Percentiles rank a stretch among this genome's conserved stretches.
These are phyloP conservation scores for Xylaria multiplex DNA, from an alignment of 2,329 filamentous ascomycete genomes.

Conservation along the genomic window DNA sequence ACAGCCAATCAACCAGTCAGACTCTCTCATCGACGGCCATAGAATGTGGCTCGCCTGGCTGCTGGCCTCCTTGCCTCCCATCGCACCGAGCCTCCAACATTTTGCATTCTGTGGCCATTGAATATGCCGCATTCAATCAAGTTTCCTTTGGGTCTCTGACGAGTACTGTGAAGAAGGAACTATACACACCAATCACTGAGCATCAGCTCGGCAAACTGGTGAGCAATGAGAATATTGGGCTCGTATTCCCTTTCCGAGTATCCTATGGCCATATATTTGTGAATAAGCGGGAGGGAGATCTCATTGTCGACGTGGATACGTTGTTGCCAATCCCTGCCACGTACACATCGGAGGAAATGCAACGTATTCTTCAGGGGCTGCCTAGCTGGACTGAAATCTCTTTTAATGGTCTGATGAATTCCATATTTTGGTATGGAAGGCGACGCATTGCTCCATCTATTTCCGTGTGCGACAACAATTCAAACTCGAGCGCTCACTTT, in stretches of 20 bases:
- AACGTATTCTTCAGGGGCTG: conserved; percentile 11
- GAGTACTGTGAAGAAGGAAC: background rate
- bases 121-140: conserved; percentile 22
- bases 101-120: conserved; percentile 16
- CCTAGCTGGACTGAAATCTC: conserved; percentile 15
- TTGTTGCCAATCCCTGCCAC: conserved; percentile 10
- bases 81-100: conserved; percentile 10
- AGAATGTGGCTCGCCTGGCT: conserved; percentile 15
- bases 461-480: background rate
- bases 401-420: conserved; percentile 13
- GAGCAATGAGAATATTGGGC: conserved; percentile 11
- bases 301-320: conserved; percentile 13
- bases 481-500: background rate
- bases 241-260: conserved; percentile 21
- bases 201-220: conserved; percentile 19
- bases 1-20: background rate
- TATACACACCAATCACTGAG: conserved; percentile 17
- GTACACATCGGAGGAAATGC: conserved; percentile 19
- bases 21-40: background rate
- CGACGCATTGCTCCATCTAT: conserved; percentile 14
- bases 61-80: conserved; percentile 24
- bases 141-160: conserved; percentile 26
- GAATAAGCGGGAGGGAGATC: conserved; percentile 8
- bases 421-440: conserved; percentile 32
- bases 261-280: conserved; percentile 25